Percentiles rank a stretch among this genome's conserved stretches.
Conservation (phyloP, 139 green algal genomes). For the Tetratostichococcus sp. region DNA sequence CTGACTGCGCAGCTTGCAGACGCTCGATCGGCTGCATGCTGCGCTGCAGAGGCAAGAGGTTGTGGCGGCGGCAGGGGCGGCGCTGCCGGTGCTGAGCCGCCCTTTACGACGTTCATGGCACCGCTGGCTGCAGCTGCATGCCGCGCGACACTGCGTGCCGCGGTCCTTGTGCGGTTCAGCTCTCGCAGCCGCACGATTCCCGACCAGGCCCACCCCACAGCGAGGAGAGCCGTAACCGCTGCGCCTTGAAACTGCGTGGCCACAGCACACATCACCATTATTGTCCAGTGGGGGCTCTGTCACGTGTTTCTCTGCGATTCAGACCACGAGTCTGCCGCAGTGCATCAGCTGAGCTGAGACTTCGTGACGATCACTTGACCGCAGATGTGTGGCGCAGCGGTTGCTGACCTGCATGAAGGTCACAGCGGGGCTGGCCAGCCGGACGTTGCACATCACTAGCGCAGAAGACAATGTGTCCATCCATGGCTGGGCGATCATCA, state of each 20-base stretch:
- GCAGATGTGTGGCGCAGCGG: too few relatives aligned
- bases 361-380: too few relatives aligned
- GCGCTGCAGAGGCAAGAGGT: background rate
- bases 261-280: background rate
- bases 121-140: too few relatives aligned
- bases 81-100: background rate
- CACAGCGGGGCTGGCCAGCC: background rate
- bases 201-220: slow-evolving; percentile 8
- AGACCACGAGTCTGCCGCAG: too few relatives aligned
- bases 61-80: too few relatives aligned
- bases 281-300: too few relatives aligned
- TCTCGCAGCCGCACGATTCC: slow-evolving; percentile 9
- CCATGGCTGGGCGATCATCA: background rate
- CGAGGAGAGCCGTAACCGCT: background rate
- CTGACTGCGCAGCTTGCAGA: background rate
- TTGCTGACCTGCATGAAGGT: background rate
- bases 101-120: too few relatives aligned
- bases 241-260: slow-evolving; percentile 15
- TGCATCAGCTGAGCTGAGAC: too few relatives aligned
- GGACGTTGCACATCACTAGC: background rate
- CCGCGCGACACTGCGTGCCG: too few relatives aligned
- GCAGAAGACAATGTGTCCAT: background rate
- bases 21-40: too few relatives aligned
- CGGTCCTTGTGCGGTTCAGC: background rate
- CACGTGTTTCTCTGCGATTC: too few relatives aligned